Base-by-base conservation (phyloP, 2,329 filamentous ascomycete genomes). In the Domatiomyces globalis region DNA sequence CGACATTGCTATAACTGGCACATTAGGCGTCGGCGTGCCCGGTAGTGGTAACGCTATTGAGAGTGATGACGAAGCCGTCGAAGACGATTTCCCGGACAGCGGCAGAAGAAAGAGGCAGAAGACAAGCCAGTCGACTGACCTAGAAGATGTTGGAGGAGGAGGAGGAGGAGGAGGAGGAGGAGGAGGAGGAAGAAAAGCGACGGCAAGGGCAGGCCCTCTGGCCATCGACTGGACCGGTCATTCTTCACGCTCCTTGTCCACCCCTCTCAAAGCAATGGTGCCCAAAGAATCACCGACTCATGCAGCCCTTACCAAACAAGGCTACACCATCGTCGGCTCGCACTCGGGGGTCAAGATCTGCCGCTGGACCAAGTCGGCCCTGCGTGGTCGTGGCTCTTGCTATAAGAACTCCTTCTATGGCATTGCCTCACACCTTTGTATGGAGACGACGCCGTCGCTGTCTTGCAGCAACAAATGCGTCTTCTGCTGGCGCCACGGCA, bases 401-500 rank as follows among this genome's bases (percentile, higher is more conserved):
- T 98, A 98, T 76, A 96, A 98, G 65, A 95, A 81, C 68, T 94
- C 87, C 0, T 94, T 98, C 67, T 98, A 98, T 67, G 90, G 90
- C 47, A 98, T 98, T 67, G 80, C 85, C 58, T 95, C 89, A 0
- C 92, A 98, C 64, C 84, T 94, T 55, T 98, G 90, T 69, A 98
- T 98, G 92, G 90, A 98, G 69, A 90, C 90, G 1, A 96, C 90
- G 0, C 90, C 90, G 0, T 95, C 89, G 0, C 78, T 98, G 3
- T 94, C 87, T 8, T 98, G 90, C 74, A 92, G 85, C 56, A 96
- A 96, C 73, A 96, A 98, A 67, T 96, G 92, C 67, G 87, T 98
- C 58, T 98, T 96, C 68, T 98, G 90, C 75, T 98, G 90, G 92
- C 83, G 92, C 5, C 92, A 96, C 65, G 92, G 90, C 49, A 96